Base-by-base conservation (phyloP, 2,329 filamentous ascomycete genomes). In the Penicillium sp. region DNA sequence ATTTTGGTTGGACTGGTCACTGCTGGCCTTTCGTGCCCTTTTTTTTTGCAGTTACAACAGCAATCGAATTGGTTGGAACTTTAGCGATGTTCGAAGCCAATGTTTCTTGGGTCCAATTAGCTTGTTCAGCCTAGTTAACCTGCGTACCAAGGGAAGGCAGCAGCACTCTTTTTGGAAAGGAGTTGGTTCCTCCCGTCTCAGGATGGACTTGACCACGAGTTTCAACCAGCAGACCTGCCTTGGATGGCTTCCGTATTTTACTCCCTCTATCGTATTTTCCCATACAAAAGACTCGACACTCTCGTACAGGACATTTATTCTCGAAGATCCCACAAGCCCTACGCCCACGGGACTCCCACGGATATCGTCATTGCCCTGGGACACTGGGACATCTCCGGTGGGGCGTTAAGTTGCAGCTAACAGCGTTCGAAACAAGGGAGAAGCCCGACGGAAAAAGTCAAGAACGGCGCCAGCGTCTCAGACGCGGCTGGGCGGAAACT, bases 401-500 rank as follows among this genome's bases (percentile, higher is more conserved):
- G 37, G 25, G 51, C n/a, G 17, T 34, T 55, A 55, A 51, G 51
- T 50, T 45, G 55, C 38, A 50, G 54, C 48, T 53, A 54, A 17
- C 38, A 42, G 37, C 25, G 12, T 12, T 54, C 45, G 57, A 57
- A 59, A 51, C 31, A 54, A 52, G 56, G 57, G 48, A 52, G 31
- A 59, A 42, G 48, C 20, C 34, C 55, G 52, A 63, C 17, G 50
- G 20, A 60, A 63, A 51, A 37, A 10, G 31, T 43, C 51, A 34
- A 52, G 52, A 56, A 38, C n/a, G 39, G 42, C 60, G 59, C 61
- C 59, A 62, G 57, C 55, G 63, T 65, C 61, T 65, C 61, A 63
- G 53, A 47, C 22, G 58, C 47, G 49, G 49, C 48, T 47, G 60
- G 53, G 49, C 28, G 31, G 37, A 59, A 59, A 62, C 38, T 55